Evolutionary conservation across 257 asterid species (phyloP).

Genomic region (Marsdenia floribunda): DNA sequence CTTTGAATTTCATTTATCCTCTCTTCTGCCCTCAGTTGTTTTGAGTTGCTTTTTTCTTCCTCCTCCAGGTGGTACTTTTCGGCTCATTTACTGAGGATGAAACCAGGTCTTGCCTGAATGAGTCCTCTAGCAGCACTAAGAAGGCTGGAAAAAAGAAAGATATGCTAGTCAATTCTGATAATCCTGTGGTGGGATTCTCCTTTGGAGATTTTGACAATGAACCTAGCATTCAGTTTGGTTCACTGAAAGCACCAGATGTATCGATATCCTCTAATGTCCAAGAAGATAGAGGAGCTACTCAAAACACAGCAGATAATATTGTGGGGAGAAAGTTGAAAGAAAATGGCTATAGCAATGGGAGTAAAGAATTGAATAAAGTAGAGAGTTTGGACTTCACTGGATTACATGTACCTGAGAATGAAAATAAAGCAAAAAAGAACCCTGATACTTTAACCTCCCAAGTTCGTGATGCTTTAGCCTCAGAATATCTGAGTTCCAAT

Average conservation of each 20-base stretch:
- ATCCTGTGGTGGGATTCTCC: conserved; percentile 31
- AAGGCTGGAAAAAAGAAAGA: conserved; percentile 27
- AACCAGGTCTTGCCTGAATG: conserved; percentile 46
- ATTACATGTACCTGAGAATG: conserved; percentile 33
- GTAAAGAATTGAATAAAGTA: conserved; percentile 19
- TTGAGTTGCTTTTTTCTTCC: neutral
- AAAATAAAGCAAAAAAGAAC: conserved; percentile 21
- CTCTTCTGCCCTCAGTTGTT: neutral
- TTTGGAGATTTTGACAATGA: conserved; percentile 45
- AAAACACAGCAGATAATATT: conserved; percentile 21
- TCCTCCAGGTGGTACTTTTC: conserved; percentile 56
- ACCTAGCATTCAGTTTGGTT: conserved; percentile 23
- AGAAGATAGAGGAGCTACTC: conserved; percentile 24
- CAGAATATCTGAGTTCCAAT: conserved; percentile 26
- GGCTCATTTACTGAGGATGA: conserved; percentile 94
- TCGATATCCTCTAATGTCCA: conserved; percentile 20
- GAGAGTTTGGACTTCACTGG: conserved; percentile 26
- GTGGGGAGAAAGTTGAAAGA: conserved; percentile 25
- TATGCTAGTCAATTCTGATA: conserved; percentile 24
- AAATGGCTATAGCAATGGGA: conserved; percentile 46
- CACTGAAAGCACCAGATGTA: conserved; percentile 24
- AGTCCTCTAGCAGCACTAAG: conserved; percentile 24
- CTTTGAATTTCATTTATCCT: neutral
- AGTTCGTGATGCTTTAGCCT: conserved; percentile 22
- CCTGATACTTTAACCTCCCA: conserved; percentile 18